phyloP scores from a whole-genome alignment of 805 yeast genomes.

The Saccharomycopsis capsularis region DNA sequence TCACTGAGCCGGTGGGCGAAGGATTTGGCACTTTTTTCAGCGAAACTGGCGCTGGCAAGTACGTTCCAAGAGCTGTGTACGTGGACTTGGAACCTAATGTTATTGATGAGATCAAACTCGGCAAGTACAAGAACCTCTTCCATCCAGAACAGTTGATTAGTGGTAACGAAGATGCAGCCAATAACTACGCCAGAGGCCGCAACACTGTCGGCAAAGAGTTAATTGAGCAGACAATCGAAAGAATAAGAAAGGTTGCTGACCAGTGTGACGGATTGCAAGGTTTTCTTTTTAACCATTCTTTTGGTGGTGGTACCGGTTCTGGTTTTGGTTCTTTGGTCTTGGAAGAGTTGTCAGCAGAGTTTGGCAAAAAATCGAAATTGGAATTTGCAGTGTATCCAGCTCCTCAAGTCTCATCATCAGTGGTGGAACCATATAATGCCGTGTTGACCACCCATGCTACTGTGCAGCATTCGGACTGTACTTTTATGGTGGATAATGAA shows the following conservation, averaged over 20 bases:
- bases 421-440: constrained; percentile 97
- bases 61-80: constrained; percentile 94
- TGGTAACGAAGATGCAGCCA: constrained; percentile 98
- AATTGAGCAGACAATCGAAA: constrained; percentile 88
- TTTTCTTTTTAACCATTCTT: constrained; percentile 90
- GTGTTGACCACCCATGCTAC: constrained; percentile 97
- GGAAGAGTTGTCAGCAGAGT: constrained; percentile 87
- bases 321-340: constrained; percentile 92
- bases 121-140: constrained; percentile 83
- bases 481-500: constrained; percentile 98
- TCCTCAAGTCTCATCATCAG: constrained; percentile 93
- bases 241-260: constrained; percentile 92
- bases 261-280: constrained; percentile 98
- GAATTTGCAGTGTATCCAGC: constrained; percentile 99
- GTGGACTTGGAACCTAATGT: constrained; percentile 98
- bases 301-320: constrained; percentile 99
- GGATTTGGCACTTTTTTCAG: constrained; percentile 94
- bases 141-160: constrained; percentile 96
- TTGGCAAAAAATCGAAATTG: constrained; percentile 92
- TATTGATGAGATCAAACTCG: constrained; percentile 94
- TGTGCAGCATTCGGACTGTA: constrained; percentile 96
- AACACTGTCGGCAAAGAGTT: constrained; percentile 96
- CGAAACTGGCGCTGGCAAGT: constrained; percentile 93
- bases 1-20: constrained; percentile 80
- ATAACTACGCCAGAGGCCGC: constrained; percentile 98